A percentile compares a stretch with the other conserved stretches of the same genome.
Conservation (phyloP, 2,329 filamentous ascomycete genomes). For the Talaromyces sp. region DNA sequence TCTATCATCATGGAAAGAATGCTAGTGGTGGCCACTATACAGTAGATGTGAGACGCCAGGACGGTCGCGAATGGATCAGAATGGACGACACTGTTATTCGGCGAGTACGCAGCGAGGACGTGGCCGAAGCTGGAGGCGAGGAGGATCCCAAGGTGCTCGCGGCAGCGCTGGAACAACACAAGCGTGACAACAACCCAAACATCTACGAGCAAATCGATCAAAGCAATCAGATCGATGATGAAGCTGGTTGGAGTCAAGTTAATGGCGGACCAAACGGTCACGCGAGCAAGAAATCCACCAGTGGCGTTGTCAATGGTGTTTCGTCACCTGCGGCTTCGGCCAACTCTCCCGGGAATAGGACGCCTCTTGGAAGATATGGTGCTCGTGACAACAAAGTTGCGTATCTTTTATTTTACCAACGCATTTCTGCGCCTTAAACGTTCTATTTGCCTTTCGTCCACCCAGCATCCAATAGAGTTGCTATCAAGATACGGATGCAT, state of each 20-base stretch:
- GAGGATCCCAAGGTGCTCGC: constrained; percentile 70
- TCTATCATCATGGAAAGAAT: constrained; percentile 97
- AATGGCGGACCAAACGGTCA: constrained; percentile 54
- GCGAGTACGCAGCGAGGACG: constrained; percentile 80
- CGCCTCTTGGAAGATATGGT: constrained; percentile 54
- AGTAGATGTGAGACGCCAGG: constrained; percentile 91
- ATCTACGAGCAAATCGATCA: constrained; percentile 67
- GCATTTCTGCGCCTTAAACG: constrained; percentile 45
- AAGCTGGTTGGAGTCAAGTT: constrained; percentile 77
- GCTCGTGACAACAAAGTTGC: constrained; percentile 94
- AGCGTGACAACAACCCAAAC: constrained; percentile 56
- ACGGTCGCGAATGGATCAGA: constrained; percentile 92
- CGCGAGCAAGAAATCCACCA: constrained; percentile 67
- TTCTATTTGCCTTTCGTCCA: neutral
- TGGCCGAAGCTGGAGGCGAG: constrained; percentile 79
- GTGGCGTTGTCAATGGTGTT: constrained; percentile 60
- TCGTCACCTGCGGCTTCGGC: constrained; percentile 52
- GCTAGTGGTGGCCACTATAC: constrained; percentile 96
- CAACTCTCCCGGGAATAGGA: constrained; percentile 57
- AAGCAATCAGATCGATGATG: constrained; percentile 62
- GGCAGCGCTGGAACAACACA: constrained; percentile 64
- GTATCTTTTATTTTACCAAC: constrained; percentile 93
- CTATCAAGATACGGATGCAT: neutral
- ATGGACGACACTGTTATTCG: constrained; percentile 91
- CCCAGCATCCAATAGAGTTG: neutral